A percentile compares a stretch with the other conserved stretches of the same genome.
These are phyloP conservation scores for Gossypium anomalum DNA, from an alignment of 345 rosid species.

Conservation along the genomic window DNA sequence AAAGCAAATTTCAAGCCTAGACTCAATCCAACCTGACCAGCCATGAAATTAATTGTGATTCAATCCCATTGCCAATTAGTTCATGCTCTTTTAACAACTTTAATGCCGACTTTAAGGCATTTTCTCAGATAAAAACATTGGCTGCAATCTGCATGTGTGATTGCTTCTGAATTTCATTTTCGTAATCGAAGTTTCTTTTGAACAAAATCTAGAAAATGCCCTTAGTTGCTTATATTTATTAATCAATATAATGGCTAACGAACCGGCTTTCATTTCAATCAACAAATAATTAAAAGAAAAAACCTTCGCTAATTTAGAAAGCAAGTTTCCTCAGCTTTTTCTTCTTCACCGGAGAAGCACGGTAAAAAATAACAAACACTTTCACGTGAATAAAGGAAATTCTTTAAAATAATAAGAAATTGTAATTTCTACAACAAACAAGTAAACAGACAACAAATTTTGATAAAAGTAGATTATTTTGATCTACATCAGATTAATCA, in stretches of 20 bases:
- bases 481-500: background rate
- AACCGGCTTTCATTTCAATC: background rate
- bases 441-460: background rate
- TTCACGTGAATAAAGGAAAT: background rate
- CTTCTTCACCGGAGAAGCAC: background rate
- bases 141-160: background rate
- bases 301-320: background rate
- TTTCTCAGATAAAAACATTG: slow-evolving; percentile 20
- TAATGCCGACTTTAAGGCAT: slow-evolving; percentile 20
- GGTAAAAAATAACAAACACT: background rate
- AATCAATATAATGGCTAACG: background rate
- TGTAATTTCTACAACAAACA: background rate
- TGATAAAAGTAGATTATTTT: background rate
- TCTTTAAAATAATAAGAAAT: background rate
- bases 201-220: background rate
- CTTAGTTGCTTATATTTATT: background rate
- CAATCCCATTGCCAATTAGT: background rate
- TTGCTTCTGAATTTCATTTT: background rate
- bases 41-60: too few relatives aligned
- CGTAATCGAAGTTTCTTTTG: background rate
- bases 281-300: background rate
- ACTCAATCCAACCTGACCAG: too few relatives aligned
- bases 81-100: background rate
- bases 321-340: background rate
- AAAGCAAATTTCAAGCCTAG: too few relatives aligned